Base-by-base conservation (phyloP, 208 protist genomes). In the Kentomonas sorsogonicus region DNA sequence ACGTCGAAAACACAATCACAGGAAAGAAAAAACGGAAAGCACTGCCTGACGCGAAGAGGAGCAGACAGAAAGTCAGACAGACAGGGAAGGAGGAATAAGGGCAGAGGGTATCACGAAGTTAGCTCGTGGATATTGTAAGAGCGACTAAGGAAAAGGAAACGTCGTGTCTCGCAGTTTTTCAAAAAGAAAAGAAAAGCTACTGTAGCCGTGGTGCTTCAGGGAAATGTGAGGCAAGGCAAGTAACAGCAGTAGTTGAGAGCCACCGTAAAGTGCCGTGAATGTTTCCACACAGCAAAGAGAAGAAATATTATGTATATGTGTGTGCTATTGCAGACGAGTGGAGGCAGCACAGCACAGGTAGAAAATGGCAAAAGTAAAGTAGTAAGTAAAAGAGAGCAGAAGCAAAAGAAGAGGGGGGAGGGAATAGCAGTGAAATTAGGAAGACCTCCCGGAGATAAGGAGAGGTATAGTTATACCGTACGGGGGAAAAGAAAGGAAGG, bases 311-410 rank as follows among this genome's bases (percentile, higher is more conserved):
- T 53, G 26, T 43, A 41, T 27, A 11, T 20, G 23, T 41, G 36
- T 18, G 29, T 52, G 5, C 5, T 11, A 60, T n/a, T 11, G 1
- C 15, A 61, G 10, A 0, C 6, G 41, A 11, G 7, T 23, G 18
- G n/a, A 50, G 26, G 20, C n/a, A 44, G 7, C 15, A 48, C 5
- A 51, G 4, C 4, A 51, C 3, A 40, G 10, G 38, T 18, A 26
- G 41, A 66, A 58, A 62, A 52, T 46, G n/a, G 52, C 54, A 34
- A 46, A 41, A 27, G 20, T 23, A 53, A 45, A 69, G 65, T 20
- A 25, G 47, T 29, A 11, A 6, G 22, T 1, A 39, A 53, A 22
- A 27, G 18, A 2, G 20, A 44, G 38, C 1, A 11, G 6, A 55
- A 31, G 46, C 29, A 60, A 60, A 60, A 48, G n/a, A n/a, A n/a